Evolutionary conservation across 1,284 basidiomycete species (phyloP), one percentile per base, ranked within the genome.

Genomic region (Tilletia indica): DNA sequence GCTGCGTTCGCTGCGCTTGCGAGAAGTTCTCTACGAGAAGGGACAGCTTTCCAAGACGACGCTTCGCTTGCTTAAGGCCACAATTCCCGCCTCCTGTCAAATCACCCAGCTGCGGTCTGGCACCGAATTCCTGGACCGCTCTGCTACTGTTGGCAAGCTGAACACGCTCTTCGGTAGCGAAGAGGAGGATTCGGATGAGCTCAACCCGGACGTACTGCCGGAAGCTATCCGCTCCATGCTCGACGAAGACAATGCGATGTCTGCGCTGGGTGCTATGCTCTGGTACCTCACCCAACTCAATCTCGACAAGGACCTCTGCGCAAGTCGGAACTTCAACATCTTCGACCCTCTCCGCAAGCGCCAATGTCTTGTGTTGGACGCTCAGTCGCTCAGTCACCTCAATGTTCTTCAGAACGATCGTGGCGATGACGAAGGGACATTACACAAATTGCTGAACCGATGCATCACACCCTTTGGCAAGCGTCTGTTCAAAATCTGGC

Each of bases 21-120:
- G 97, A 85, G 97, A 99, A 84, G 86, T 98, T 34, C 85, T 99
- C 11, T 93, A 93, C 83, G 93, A 91, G 69, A 97, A 97, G 89
- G 94, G 92, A 73, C 67, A 83, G 69, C 71, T 85, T 21, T 71
- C 79, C 2, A 70, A 73, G 38, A 39, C 69, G 12, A 81, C 76
- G 8, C 74, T 81, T 36, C 77, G 82, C 5, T 72, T 82, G 45
- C 71, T 83, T 11, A 77, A 78, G 69, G 82, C 81, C 69, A 77
- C 70, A 11, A 70, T 80, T n/a, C 76, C 78, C 2, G 70, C 68
- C 51, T 76, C 72, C 12, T 83, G 82, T 68, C 78, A 82, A 58
- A 76, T 77, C 42, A 84, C 82, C 48, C 78, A 82, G 80, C 80
- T 84, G 34, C 77, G 78, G 72, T 70, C 80, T 2, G 75, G 73